Conservation (phyloP, 2,329 filamentous ascomycete species). For the Colletotrichum tropicicola region DNA sequence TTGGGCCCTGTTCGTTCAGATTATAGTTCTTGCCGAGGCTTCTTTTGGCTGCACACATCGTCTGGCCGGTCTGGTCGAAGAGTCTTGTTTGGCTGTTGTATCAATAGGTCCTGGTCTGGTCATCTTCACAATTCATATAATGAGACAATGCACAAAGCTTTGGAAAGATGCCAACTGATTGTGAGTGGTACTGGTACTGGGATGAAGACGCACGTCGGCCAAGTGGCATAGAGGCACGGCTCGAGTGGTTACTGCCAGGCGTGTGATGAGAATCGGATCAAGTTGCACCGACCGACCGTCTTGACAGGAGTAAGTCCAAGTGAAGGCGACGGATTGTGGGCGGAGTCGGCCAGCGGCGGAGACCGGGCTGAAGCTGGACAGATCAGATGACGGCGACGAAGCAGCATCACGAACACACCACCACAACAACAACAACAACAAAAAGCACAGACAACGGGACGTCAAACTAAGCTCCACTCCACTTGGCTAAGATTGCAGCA, state of each 20-base stretch:
- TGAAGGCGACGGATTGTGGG: background rate
- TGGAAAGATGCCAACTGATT: background rate
- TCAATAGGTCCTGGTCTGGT: constrained; percentile 10
- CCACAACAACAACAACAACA: background rate
- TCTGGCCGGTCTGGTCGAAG: constrained; percentile 16
- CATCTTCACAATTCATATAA: constrained; percentile 24
- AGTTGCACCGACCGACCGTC: too few species aligned
- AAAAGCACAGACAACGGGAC: background rate
- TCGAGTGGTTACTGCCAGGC: too few species aligned
- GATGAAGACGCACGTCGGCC: background rate
- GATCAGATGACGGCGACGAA: background rate
- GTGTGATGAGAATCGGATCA: too few species aligned
- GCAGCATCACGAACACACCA: background rate
- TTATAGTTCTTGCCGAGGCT: background rate
- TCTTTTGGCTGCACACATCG: constrained; percentile 13
- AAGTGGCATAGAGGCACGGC: too few species aligned
- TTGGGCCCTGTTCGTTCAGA: constrained; percentile 10
- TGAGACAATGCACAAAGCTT: background rate
- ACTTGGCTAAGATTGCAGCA: background rate
- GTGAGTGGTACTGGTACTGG: background rate
- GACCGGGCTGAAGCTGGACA: background rate
- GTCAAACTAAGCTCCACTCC: background rate
- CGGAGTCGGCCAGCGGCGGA: too few species aligned
- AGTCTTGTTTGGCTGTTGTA: constrained; percentile 15
- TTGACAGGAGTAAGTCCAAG: too few species aligned